Percentiles rank a stretch among this genome's conserved stretches.
Conservation (phyloP, 352 stramenopile species). For the Pythium folliculosum region DNA sequence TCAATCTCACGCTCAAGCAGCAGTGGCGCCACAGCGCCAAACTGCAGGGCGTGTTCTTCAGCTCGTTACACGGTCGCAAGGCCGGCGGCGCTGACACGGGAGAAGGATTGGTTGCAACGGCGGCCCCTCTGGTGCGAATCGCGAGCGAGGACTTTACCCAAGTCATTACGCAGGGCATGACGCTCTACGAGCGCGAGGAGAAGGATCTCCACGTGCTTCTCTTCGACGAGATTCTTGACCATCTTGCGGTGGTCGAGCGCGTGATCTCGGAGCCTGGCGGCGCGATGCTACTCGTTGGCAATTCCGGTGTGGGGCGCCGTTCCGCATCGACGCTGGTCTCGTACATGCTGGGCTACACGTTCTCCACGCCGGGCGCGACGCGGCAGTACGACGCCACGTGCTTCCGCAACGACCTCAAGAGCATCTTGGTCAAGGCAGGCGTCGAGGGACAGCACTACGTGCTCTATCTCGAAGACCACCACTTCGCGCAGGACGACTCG, state of each 20-base stretch:
- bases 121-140: constrained; percentile 57
- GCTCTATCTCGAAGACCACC: constrained; percentile 93
- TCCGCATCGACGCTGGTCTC: constrained; percentile 83
- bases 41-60: constrained; percentile 88
- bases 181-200: constrained; percentile 95
- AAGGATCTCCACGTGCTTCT: constrained; percentile 93
- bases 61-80: constrained; percentile 63
- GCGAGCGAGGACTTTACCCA: constrained; percentile 82
- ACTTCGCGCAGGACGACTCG: constrained; percentile 82
- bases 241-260: constrained; percentile 90
- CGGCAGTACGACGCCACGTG: constrained; percentile 68
- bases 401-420: constrained; percentile 91
- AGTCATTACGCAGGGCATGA: constrained; percentile 86
- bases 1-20: constrained; percentile 84
- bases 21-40: constrained; percentile 82
- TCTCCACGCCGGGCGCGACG: constrained; percentile 82
- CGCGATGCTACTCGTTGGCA: constrained; percentile 90
- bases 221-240: constrained; percentile 92
- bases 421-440: constrained; percentile 78
- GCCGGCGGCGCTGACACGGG: constrained; percentile 18
- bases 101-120: constrained; percentile 11
- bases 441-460: constrained; percentile 86
- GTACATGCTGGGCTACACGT: constrained; percentile 89
- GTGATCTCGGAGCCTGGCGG: constrained; percentile 85
- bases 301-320: constrained; percentile 85